Conservation (phyloP, 2,329 filamentous ascomycete species). For the Calonectria pseudoturangicola region DNA sequence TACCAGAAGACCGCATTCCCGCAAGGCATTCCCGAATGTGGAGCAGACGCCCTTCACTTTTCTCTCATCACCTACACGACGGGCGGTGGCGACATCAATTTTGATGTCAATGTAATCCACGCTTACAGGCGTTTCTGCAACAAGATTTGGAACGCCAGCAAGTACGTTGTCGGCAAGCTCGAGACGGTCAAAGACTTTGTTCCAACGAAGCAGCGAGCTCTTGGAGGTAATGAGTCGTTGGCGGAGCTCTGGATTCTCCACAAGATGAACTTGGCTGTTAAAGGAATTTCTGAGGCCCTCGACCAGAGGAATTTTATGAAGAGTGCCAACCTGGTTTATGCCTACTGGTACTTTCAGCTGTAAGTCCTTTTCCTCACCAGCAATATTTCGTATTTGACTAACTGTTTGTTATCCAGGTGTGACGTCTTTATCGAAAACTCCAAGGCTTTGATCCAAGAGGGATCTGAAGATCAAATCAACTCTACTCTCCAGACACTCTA, state of each 20-base stretch:
- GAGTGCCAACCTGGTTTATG: conserved; percentile 82
- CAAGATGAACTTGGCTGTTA: conserved; percentile 83
- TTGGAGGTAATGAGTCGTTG: conserved; percentile 63
- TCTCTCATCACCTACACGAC: conserved; percentile 78
- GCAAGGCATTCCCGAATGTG: conserved; percentile 94
- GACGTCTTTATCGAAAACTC: conserved; percentile 93
- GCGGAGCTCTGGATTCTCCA: conserved; percentile 77
- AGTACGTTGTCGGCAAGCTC: conserved; percentile 90
- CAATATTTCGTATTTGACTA: not conserved
- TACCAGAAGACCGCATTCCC: conserved; percentile 97
- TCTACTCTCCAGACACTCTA: conserved; percentile 88
- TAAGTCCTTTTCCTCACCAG: conserved; percentile 56
- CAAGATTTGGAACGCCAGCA: conserved; percentile 96
- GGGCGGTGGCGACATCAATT: conserved; percentile 83
- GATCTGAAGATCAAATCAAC: conserved; percentile 81
- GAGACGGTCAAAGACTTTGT: conserved; percentile 74
- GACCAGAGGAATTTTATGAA: conserved; percentile 83
- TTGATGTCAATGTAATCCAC: conserved; percentile 94
- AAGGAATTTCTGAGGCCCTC: conserved; percentile 81
- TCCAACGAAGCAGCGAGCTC: conserved; percentile 67
- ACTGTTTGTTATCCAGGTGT: conserved; percentile 54
- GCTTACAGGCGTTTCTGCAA: conserved; percentile 97
- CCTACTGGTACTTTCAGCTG: conserved; percentile 86
- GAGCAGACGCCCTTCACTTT: conserved; percentile 93
- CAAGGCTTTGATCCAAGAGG: conserved; percentile 86